Evolutionary conservation across 2,329 filamentous ascomycete genomes (phyloP).

Genomic region (Fusarium subtropicale): DNA sequence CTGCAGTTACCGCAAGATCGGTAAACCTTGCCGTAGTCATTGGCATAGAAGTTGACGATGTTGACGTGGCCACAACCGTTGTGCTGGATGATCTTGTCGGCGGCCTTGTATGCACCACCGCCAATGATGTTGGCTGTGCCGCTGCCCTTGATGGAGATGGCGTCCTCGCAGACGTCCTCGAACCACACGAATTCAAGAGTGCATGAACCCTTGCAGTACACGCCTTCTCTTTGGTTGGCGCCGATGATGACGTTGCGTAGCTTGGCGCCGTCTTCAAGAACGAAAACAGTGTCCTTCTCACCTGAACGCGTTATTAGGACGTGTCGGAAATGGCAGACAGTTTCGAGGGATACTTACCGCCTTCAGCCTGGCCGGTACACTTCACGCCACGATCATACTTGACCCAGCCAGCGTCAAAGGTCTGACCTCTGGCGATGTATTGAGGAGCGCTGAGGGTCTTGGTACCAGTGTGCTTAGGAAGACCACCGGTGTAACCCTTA

Average conservation of each 20-base stretch:
- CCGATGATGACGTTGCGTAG: constrained; percentile 61
- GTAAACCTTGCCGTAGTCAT: constrained; percentile 60
- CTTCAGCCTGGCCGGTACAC: constrained; percentile 58
- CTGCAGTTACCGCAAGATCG: constrained; percentile 46
- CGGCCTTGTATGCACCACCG: constrained; percentile 58
- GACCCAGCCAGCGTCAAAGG: constrained; percentile 50
- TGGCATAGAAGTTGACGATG: constrained; percentile 53
- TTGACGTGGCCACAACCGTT: constrained; percentile 60
- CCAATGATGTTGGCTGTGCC: constrained; percentile 55
- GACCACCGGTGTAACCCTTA: constrained; percentile 46
- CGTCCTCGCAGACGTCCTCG: constrained; percentile 58
- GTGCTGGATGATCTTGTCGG: constrained; percentile 61
- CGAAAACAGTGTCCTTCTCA: constrained; percentile 55
- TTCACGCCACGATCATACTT: constrained; percentile 56
- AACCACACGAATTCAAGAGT: constrained; percentile 63
- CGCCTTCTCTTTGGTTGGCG: constrained; percentile 58
- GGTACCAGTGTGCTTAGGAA: constrained; percentile 47
- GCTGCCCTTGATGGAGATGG: constrained; percentile 40
- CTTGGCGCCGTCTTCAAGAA: constrained; percentile 56
- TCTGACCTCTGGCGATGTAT: constrained; percentile 45
- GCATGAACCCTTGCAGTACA: constrained; percentile 59
- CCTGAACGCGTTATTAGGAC: background rate
- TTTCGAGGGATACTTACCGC: constrained; percentile 45
- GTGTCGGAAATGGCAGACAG: fast-evolving
- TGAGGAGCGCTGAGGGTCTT: constrained; percentile 49